These are phyloP conservation scores for Pluteus cervinus DNA, from an alignment of 768 basidiomycete species.

Conservation along the genomic window DNA sequence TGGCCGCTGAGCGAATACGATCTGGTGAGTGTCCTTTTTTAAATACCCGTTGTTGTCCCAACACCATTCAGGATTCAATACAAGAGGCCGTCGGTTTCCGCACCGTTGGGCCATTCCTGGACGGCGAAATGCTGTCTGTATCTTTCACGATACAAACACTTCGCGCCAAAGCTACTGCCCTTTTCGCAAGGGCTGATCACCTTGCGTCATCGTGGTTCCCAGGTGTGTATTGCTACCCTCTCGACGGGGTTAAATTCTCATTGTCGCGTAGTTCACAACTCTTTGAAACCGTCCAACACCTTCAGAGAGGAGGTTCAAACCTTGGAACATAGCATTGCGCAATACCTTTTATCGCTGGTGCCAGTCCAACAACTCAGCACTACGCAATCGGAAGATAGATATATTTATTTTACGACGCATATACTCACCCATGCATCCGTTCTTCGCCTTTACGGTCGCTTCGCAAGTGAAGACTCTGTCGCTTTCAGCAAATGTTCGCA, in stretches of 20 bases:
- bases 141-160: slow-evolving; percentile 61
- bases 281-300: slow-evolving; percentile 37
- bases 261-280: slow-evolving; percentile 28
- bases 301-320: slow-evolving; percentile 54
- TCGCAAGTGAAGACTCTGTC: slow-evolving; percentile 51
- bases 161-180: slow-evolving; percentile 70
- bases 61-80: no score
- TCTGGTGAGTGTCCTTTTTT: slow-evolving; percentile 36
- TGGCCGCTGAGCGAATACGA: slow-evolving; percentile 80
- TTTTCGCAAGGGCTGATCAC: slow-evolving; percentile 63
- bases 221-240: slow-evolving; percentile 30
- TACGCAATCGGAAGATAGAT: slow-evolving; percentile 50
- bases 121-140: slow-evolving; percentile 46
- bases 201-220: slow-evolving; percentile 56
- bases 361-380: slow-evolving; percentile 60
- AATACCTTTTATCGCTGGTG: slow-evolving; percentile 58
- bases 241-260: slow-evolving; percentile 5
- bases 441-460: slow-evolving; percentile 58
- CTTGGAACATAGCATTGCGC: slow-evolving; percentile 57
- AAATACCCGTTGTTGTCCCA: slow-evolving; percentile 1
- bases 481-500: slow-evolving; percentile 63
- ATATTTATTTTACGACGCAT: slow-evolving; percentile 52
- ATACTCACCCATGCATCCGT: slow-evolving; percentile 62
- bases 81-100: no score
- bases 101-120: slow-evolving; percentile 58